Evolutionary conservation across 768 basidiomycete species (phyloP).

Genomic region (Psilocybe tampanensis): DNA sequence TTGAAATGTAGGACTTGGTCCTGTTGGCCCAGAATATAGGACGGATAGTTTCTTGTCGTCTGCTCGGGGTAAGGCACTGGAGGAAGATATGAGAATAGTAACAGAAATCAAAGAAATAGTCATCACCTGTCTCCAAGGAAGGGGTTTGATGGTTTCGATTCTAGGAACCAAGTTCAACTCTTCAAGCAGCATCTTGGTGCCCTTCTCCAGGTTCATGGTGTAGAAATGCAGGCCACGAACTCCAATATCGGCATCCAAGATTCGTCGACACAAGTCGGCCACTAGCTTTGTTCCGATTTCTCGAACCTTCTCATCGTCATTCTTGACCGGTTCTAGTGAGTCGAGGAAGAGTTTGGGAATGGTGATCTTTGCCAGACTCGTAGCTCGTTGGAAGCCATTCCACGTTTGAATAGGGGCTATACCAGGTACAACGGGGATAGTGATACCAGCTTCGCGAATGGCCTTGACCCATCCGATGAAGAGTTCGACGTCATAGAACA

Average conservation of each 20-base stretch:
- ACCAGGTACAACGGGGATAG: constrained; percentile 90
- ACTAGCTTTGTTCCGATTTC: constrained; percentile 94
- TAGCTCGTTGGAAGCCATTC: constrained; percentile 90
- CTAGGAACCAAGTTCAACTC: constrained; percentile 88
- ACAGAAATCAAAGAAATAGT: constrained; percentile 42
- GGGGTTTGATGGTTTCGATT: constrained; percentile 88
- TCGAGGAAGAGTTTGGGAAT: constrained; percentile 81
- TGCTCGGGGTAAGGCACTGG: constrained; percentile 88
- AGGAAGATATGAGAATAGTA: constrained; percentile 3
- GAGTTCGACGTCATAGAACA: constrained; percentile 94
- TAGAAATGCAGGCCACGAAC: constrained; percentile 94
- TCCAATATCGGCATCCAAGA: constrained; percentile 77
- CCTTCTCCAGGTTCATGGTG: constrained; percentile 97
- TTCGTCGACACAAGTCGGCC: constrained; percentile 89
- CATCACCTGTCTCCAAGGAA: constrained; percentile 94
- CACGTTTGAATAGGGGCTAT: constrained; percentile 95
- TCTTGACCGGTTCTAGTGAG: constrained; percentile 83
- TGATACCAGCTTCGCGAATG: constrained; percentile 84
- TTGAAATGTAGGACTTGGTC: constrained; percentile 90
- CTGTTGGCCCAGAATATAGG: constrained; percentile 99
- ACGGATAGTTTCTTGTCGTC: constrained; percentile 90
- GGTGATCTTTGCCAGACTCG: constrained; percentile 72
- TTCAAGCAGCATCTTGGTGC: constrained; percentile 92
- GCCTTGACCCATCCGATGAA: constrained; percentile 91
- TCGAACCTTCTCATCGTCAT: constrained; percentile 90